phyloP scores from a whole-genome alignment of 1,139 yeast species.

The Geotrichum siamense region DNA sequence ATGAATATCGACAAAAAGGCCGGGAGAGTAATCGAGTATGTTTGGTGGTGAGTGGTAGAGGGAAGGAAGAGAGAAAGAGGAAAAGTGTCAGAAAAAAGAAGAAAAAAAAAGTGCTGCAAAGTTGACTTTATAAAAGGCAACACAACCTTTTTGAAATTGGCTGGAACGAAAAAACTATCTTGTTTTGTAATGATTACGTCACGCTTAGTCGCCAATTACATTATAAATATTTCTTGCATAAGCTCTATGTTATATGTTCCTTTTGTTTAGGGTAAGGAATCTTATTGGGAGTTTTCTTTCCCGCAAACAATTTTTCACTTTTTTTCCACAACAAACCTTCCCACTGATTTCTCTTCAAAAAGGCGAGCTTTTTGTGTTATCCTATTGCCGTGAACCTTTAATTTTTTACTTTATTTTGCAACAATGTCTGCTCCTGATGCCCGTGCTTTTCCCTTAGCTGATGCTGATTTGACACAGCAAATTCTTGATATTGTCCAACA shows the following conservation, averaged over 20 bases:
- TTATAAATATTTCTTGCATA: neutral
- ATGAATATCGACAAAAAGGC: too few relatives aligned
- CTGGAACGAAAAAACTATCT: neutral
- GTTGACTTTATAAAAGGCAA: neutral
- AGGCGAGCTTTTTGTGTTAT: slow-evolving; percentile 23
- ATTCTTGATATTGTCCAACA: slow-evolving; percentile 97
- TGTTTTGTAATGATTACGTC: too few relatives aligned
- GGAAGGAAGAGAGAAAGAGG: slow-evolving; percentile 4
- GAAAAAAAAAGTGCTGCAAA: slow-evolving; percentile 7
- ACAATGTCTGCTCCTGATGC: slow-evolving; percentile 36
- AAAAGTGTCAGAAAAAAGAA: slow-evolving; percentile 1
- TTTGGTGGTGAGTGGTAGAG: slow-evolving; percentile 1
- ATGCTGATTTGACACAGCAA: slow-evolving; percentile 90
- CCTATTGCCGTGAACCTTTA: slow-evolving; percentile 27
- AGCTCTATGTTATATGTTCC: too few relatives aligned
- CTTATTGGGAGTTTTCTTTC: neutral
- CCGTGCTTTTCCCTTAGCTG: slow-evolving; percentile 95
- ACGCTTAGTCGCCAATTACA: too few relatives aligned
- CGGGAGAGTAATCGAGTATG: too few relatives aligned
- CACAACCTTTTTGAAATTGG: slow-evolving; percentile 1
- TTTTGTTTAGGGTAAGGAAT: too few relatives aligned
- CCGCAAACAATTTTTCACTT: neutral
- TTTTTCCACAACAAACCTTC: neutral
- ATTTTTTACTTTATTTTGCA: slow-evolving; percentile 4
- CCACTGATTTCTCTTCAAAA: slow-evolving; percentile 5